A percentile compares a stretch with the other conserved stretches of the same genome.
Conservation (phyloP, 2,329 filamentous ascomycete genomes). For the Phyllosticta citrichinensis region DNA sequence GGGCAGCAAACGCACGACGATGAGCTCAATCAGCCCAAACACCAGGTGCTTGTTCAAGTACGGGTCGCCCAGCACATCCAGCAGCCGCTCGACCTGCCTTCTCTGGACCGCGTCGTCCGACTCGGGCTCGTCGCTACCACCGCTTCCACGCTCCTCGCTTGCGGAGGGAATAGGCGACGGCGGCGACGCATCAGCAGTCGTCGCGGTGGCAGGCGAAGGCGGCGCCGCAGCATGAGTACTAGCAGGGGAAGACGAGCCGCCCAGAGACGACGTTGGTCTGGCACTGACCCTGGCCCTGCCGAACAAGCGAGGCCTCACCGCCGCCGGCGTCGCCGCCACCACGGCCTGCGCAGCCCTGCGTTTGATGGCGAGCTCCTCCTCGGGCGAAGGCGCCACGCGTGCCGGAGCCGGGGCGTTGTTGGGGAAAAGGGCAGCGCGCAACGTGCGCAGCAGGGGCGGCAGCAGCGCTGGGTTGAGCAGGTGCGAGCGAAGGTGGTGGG, state of each 20-base stretch:
- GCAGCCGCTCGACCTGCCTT: constrained; percentile 42
- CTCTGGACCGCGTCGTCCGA: constrained; percentile 13
- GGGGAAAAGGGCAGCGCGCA: constrained; percentile 75
- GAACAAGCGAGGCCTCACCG: constrained; percentile 27
- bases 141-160: neutral
- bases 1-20: constrained; percentile 74
- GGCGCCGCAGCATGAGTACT: neutral
- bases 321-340: constrained; percentile 37
- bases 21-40: constrained; percentile 69
- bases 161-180: neutral
- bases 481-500: constrained; percentile 32
- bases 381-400: constrained; percentile 47
- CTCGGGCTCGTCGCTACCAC: neutral
- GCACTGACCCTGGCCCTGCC: constrained; percentile 10
- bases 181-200: neutral
- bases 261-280: neutral
- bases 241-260: neutral
- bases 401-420: constrained; percentile 65
- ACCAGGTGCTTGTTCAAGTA: constrained; percentile 92
- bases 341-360: constrained; percentile 55
- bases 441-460: constrained; percentile 48
- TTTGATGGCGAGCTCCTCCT: constrained; percentile 53
- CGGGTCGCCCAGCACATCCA: constrained; percentile 67
- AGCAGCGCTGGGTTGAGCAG: constrained; percentile 35
- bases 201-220: neutral